phyloP scores from a whole-genome alignment of 441 rosid species.

The Euphorbia neoarborescens region DNA sequence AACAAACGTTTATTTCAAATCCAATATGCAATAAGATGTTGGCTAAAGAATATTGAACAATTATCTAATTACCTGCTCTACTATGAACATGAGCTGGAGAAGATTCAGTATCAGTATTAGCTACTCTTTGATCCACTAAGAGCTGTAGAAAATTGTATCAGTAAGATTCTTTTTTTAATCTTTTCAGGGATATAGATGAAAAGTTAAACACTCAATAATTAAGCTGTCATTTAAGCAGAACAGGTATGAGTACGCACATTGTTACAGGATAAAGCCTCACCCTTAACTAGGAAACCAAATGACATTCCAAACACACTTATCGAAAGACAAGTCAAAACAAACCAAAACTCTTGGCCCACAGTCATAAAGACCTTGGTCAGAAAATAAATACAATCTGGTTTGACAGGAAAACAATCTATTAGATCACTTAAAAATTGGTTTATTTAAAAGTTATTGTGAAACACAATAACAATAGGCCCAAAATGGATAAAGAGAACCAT shows the following conservation, averaged over 20 bases:
- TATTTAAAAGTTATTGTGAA: too few species aligned
- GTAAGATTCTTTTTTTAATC: conserved; percentile 11
- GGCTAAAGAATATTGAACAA: not conserved
- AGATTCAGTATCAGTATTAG: conserved; percentile 31
- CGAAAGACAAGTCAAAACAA: too few species aligned
- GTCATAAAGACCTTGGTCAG: too few species aligned
- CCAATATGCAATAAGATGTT: not conserved
- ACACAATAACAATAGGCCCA: too few species aligned
- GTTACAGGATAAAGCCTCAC: not conserved
- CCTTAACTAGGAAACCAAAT: not conserved
- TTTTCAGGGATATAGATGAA: not conserved
- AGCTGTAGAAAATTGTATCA: conserved; percentile 33
- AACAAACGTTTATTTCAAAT: not conserved
- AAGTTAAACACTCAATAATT: not conserved
- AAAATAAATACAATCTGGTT: too few species aligned
- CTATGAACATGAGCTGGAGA: conserved; percentile 36
- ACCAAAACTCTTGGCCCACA: too few species aligned
- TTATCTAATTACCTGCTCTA: conserved; percentile 35
- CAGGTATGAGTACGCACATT: conserved; percentile 6
- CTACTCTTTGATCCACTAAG: conserved; percentile 36
- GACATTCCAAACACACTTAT: too few species aligned
- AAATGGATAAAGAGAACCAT: too few species aligned
- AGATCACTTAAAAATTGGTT: too few species aligned
- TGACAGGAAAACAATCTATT: too few species aligned
- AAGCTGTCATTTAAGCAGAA: not conserved